Evolutionary conservation across 352 stramenopile species (phyloP).

Genomic region (Phytophthora sp.): DNA sequence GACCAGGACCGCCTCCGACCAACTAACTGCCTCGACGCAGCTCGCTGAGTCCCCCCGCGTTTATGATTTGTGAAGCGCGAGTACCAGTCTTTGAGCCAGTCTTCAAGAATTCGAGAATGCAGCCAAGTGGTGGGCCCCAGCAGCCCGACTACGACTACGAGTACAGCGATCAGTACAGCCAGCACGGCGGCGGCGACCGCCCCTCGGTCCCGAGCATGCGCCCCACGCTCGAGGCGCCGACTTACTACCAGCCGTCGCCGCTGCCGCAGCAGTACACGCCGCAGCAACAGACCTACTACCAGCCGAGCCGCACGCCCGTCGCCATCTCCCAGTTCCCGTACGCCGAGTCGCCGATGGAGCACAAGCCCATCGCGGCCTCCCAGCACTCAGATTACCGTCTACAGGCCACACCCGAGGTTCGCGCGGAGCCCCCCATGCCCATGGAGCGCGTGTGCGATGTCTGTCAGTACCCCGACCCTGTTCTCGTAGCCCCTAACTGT

Average conservation of each 20-base stretch:
- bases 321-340: constrained; percentile 40
- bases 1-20: neutral
- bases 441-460: constrained; percentile 66
- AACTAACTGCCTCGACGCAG: neutral
- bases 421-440: constrained; percentile 4
- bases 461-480: constrained; percentile 80
- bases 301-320: constrained; percentile 36
- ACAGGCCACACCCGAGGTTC: constrained; percentile 7
- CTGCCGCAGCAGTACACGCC: constrained; percentile 30
- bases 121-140: constrained; percentile 34
- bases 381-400: constrained; percentile 27
- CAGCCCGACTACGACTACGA: constrained; percentile 31
- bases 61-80: constrained; percentile 45
- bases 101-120: constrained; percentile 49
- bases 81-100: constrained; percentile 34
- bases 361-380: constrained; percentile 34
- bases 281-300: constrained; percentile 35
- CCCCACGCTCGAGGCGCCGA: constrained; percentile 26
- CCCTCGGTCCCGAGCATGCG: constrained; percentile 25
- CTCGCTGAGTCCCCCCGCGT: constrained; percentile 3
- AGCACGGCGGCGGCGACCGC: constrained; percentile 18
- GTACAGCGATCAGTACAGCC: constrained; percentile 31
- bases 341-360: constrained; percentile 35
- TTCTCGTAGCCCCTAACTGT: constrained; percentile 74
- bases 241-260: constrained; percentile 30